These are phyloP conservation scores for Penicillium griseofulvum DNA, from an alignment of 2,329 filamentous ascomycete genomes.

Conservation along the genomic window DNA sequence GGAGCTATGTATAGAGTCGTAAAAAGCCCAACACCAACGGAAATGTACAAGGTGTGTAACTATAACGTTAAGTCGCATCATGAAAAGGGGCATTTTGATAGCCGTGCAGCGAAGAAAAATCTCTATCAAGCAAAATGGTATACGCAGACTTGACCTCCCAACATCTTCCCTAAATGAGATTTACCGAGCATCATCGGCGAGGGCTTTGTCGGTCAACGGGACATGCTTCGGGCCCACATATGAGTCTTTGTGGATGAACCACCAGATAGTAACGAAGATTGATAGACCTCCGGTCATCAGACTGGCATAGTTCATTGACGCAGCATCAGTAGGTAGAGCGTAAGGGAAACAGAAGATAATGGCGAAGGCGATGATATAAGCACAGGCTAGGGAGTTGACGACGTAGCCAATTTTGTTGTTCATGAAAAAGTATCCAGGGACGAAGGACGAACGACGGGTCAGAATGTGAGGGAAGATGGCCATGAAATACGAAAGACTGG, in stretches of 20 bases:
- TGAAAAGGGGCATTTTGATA: constrained; percentile 10
- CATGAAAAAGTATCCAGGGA: constrained; percentile 54
- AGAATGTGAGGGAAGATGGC: constrained; percentile 54
- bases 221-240: constrained; percentile 40
- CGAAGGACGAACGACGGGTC: constrained; percentile 52
- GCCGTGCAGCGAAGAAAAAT: constrained; percentile 10
- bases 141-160: constrained; percentile 12
- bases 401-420: constrained; percentile 48
- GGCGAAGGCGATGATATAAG: constrained; percentile 56
- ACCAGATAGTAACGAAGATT: constrained; percentile 51
- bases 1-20: constrained; percentile 4
- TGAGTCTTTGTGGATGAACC: constrained; percentile 32
- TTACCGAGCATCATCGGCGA: constrained; percentile 33
- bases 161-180: background rate
- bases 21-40: constrained; percentile 7
- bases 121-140: constrained; percentile 16
- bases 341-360: constrained; percentile 62
- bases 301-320: constrained; percentile 55
- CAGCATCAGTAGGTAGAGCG: constrained; percentile 44
- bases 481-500: constrained; percentile 54
- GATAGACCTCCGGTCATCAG: constrained; percentile 54
- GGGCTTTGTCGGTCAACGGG: constrained; percentile 33
- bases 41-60: constrained; percentile 11
- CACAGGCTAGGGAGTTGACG: constrained; percentile 51
- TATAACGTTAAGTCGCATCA: constrained; percentile 13